These are phyloP conservation scores for Cryptosporidium sp. DNA, from an alignment of 169 alveolate genomes.

Conservation along the genomic window DNA sequence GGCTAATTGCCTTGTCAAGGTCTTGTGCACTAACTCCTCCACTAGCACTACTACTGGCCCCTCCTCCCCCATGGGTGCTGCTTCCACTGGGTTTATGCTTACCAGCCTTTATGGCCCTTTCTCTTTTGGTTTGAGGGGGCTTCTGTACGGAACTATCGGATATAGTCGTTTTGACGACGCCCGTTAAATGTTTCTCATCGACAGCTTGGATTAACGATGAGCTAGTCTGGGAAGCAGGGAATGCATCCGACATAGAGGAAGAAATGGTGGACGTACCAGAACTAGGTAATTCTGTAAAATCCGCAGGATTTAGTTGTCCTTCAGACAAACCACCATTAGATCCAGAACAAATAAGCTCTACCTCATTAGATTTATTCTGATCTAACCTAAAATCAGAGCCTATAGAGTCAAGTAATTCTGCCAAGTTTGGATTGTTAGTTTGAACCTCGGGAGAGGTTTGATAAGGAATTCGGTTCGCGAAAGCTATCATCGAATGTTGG, in stretches of 20 bases:
- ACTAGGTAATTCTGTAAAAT: neutral
- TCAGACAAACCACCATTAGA: neutral
- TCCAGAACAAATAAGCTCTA: constrained; percentile 7
- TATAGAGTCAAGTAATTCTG: neutral
- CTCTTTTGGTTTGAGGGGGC: constrained; percentile 9
- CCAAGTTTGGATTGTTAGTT: constrained; percentile 3
- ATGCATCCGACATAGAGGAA: neutral
- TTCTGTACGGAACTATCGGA: neutral
- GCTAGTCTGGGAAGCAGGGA: neutral
- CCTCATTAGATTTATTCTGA: constrained; percentile 1
- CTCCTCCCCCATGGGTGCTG: neutral
- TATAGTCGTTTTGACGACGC: neutral
- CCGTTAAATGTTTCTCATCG: neutral
- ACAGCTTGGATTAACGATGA: neutral
- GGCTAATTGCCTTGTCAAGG: constrained; percentile 1
- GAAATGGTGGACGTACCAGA: neutral
- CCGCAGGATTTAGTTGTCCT: neutral
- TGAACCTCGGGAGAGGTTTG: constrained; percentile 4
- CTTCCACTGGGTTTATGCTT: neutral
- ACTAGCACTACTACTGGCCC: neutral
- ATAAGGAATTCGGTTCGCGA: constrained; percentile 18
- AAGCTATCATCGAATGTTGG: constrained; percentile 29
- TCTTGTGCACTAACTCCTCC: constrained; percentile 8
- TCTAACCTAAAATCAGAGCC: constrained; percentile 26
- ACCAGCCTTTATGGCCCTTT: neutral